Evolutionary conservation across 2,329 filamentous ascomycete species (phyloP), one percentile per base, ranked within the genome.

Genomic region (Aureobasidium sp.): DNA sequence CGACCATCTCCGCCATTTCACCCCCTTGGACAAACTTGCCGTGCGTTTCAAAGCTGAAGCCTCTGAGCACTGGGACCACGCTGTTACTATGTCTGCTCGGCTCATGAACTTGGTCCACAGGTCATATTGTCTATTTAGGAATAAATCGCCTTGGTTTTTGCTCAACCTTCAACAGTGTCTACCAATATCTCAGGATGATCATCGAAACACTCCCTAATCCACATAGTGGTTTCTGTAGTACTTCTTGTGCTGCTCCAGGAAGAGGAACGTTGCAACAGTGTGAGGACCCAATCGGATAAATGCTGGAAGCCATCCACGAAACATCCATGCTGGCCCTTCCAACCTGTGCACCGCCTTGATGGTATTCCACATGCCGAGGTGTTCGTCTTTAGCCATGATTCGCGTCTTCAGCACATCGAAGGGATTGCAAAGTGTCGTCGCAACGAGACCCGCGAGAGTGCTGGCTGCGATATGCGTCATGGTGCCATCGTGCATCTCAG

Each of bases 401-500:
- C 89, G 81, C 11, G 91, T 96, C 80, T 95, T 95, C 76, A 96
- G 86, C 33, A 96, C 91, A 73, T 95, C 91, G 56, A 95, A 86
- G 0, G 91, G 91, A 62, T 86, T 91, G 67, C 89, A 94, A 14
- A 93, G 83, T 0, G 90, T 94, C 1, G 91, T 93, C 5, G 91
- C 91, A 7, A 91, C 87, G 64, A 95, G 85, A 11, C 90, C 90
- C 0, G 90, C 90, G 63, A 92, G 75, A 68, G 94, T 85, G 0
- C 85, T 89, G 1, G 90, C 87, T 0, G 84, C 82, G 70, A 95
- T 90, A 73, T 96, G 91, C 15, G 89, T 91, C 7, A 81, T 80
- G n/a, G 91, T 79, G 64, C 82, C 85, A 69, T 95, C 82, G 37
- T 76, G 70, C 69, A 92, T 78, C 12, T 84, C 82, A 1, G 88